Base-by-base conservation (phyloP, 208 protist species). In the Trypanosoma cruzi region DNA sequence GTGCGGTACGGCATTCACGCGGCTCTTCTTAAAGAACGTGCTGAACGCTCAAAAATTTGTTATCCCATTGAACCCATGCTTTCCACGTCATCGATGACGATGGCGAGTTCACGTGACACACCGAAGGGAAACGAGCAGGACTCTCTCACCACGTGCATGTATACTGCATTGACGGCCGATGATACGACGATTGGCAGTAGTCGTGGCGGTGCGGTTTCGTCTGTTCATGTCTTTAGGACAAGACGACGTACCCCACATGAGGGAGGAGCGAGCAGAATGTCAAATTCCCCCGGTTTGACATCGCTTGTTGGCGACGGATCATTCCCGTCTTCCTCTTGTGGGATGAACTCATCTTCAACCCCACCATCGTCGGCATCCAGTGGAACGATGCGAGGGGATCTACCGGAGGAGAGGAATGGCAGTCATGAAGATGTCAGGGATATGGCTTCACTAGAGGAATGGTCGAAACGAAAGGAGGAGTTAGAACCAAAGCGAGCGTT, bases 1-100 rank as follows among this genome's bases (percentile, higher is more conserved):
- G 81, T 90, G 49, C 80, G 87, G 24, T 90, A 88, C 67, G 60
- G 78, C 22, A 73, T 88, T 1, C 71, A 90, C 52, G 63, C 70
- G 31, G 59, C 50, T 14, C 84, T 77, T 32, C 59, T 77, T 29
- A 60, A 69, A 22, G 75, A 73, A 49, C 76, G 79, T 48, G 67
- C 61, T 4, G 40, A 44, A 14, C 40, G 40, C 40, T 7, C 40
- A 7, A 4, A 14, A 44, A 7, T 20, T 14, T 7, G 11, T 14
- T 20, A 44, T 44, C 40, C 40, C 40, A 1, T 14, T 44, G 40
- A 7, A 14, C 10, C 40, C 13, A 14, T 7, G 8, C 40, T 14
- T 16, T 16, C 11, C 1, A 20, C 40, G 40, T 14, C 8, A 14
- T 7, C 40, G 40, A 7, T 44, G 40, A 7, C 18, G 40, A 7